Percentiles rank a stretch among this genome's conserved stretches.
phyloP scores from a whole-genome alignment of 371 early-diverging fungal species.

The Dentiscutata heterogama region DNA sequence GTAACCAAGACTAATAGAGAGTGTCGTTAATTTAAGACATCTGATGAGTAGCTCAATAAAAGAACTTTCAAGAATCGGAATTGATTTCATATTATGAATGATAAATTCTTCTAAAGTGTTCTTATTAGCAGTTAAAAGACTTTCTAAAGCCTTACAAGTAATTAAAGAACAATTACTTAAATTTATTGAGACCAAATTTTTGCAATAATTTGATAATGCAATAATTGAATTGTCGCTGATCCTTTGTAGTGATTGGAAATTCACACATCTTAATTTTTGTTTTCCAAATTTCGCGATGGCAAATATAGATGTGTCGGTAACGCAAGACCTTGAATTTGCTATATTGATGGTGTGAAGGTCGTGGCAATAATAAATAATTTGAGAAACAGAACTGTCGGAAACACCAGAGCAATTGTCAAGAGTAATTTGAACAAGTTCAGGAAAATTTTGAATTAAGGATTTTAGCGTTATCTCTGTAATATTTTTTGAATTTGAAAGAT shows the following conservation, averaged over 20 bases:
- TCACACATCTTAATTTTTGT: background rate
- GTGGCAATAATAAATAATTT: slow-evolving; percentile 24
- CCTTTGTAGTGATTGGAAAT: background rate
- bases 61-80: background rate
- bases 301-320: background rate
- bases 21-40: background rate
- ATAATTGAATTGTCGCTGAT: background rate
- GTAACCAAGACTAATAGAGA: background rate
- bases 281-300: slow-evolving; percentile 21
- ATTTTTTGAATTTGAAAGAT: background rate
- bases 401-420: slow-evolving; percentile 21
- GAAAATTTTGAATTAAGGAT: slow-evolving; percentile 15
- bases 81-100: slow-evolving; percentile 23
- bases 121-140: background rate
- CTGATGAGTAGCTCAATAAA: background rate
- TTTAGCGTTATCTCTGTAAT: slow-evolving; percentile 1
- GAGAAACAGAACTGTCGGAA: slow-evolving; percentile 6
- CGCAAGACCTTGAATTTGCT: slow-evolving; percentile 3
- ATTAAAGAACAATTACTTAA: slow-evolving; percentile 4
- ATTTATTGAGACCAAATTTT: slow-evolving; percentile 11
- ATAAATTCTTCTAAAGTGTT: background rate
- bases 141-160: background rate
- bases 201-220: background rate
- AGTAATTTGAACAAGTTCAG: background rate
- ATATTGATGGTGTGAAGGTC: background rate